Evolutionary conservation across 2,329 filamentous ascomycete species (phyloP).

Genomic region (Penicillium sclerotigenum): DNA sequence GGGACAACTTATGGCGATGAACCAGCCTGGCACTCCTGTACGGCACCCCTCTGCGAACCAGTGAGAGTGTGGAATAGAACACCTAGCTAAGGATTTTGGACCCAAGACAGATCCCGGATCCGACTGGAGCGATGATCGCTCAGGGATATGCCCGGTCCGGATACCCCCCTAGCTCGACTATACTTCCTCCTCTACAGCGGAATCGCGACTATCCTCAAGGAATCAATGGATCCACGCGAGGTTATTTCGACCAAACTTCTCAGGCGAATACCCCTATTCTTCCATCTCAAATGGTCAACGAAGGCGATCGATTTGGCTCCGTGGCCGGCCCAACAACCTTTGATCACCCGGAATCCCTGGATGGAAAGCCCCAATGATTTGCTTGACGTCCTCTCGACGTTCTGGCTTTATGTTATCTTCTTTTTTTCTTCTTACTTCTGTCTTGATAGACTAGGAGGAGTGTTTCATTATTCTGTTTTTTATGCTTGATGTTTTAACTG

Average conservation of each 20-base stretch:
- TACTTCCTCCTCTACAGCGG: slow-evolving; percentile 37
- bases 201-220: slow-evolving; percentile 31
- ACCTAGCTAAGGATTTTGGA: slow-evolving; percentile 31
- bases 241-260: slow-evolving; percentile 35
- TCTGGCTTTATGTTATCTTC: background rate
- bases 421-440: slow-evolving; percentile 22
- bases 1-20: slow-evolving; percentile 38
- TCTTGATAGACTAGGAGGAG: slow-evolving; percentile 35
- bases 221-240: slow-evolving; percentile 27
- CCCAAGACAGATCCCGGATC: slow-evolving; percentile 33
- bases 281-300: slow-evolving; percentile 35
- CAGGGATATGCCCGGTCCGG: slow-evolving; percentile 36
- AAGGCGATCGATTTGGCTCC: slow-evolving; percentile 34
- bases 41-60: slow-evolving; percentile 28
- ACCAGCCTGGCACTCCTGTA: slow-evolving; percentile 40
- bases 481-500: slow-evolving; percentile 16
- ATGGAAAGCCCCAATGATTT: slow-evolving; percentile 34
- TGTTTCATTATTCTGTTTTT: slow-evolving; percentile 16
- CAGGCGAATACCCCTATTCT: slow-evolving; percentile 35
- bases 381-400: slow-evolving; percentile 3
- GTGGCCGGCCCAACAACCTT: slow-evolving; percentile 26
- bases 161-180: slow-evolving; percentile 34
- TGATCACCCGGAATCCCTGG: slow-evolving; percentile 32
- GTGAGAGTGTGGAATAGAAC: slow-evolving; percentile 22
- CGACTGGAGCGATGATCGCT: slow-evolving; percentile 37